Evolutionary conservation across 306 rosid genomes (phyloP).

Genomic region (Delonix regia): DNA sequence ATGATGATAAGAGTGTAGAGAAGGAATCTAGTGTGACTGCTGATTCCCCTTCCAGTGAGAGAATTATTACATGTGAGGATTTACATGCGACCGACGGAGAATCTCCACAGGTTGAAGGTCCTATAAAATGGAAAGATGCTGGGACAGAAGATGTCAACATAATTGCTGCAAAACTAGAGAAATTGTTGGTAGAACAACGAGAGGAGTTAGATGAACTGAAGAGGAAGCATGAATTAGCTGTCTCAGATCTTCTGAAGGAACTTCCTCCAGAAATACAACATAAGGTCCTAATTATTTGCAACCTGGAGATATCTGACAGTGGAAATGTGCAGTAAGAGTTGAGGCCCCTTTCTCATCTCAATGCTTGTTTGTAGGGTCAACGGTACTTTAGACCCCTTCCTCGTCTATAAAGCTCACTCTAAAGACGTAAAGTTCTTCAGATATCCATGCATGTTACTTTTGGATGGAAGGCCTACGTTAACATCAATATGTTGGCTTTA

Average conservation of each 20-base stretch:
- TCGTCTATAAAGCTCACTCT: not conserved
- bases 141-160: slow-evolving; percentile 43
- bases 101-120: slow-evolving; percentile 32
- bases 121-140: slow-evolving; percentile 17
- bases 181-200: slow-evolving; percentile 53
- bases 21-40: slow-evolving; percentile 36
- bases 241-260: slow-evolving; percentile 56
- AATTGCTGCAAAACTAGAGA: slow-evolving; percentile 52
- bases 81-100: slow-evolving; percentile 33
- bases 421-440: slow-evolving; percentile 22
- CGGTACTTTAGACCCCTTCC: slow-evolving; percentile 8
- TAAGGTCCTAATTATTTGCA: slow-evolving; percentile 55
- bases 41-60: slow-evolving; percentile 33
- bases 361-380: slow-evolving; percentile 10
- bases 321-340: slow-evolving; percentile 32
- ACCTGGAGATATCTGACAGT: slow-evolving; percentile 44
- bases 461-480: slow-evolving; percentile 22
- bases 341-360: slow-evolving; percentile 6
- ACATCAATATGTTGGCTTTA: slow-evolving; percentile 24
- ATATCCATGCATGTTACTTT: slow-evolving; percentile 16
- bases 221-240: slow-evolving; percentile 65
- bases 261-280: slow-evolving; percentile 52
- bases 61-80: slow-evolving; percentile 33
- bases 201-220: slow-evolving; percentile 68
- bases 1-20: slow-evolving; percentile 31